Conservation (phyloP, 495 filamentous ascomycete species). For the Lichenothelia convexa region DNA sequence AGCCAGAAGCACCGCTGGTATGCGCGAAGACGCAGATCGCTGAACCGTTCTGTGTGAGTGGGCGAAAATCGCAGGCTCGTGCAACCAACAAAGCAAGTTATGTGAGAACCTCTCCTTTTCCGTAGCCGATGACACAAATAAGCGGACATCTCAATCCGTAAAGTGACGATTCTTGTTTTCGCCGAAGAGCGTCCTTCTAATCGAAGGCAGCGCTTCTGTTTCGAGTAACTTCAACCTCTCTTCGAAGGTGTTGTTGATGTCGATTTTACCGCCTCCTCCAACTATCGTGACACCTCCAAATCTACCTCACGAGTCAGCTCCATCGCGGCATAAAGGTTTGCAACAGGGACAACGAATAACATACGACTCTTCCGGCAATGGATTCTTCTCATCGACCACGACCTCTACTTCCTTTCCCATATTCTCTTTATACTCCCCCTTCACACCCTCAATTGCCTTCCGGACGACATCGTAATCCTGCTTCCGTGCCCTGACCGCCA, state of each 20-base stretch:
- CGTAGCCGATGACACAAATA: too few relatives aligned
- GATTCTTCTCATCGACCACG: constrained; percentile 59
- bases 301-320: constrained; percentile 25
- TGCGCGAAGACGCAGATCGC: too few relatives aligned
- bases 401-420: constrained; percentile 43
- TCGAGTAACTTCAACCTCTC: constrained; percentile 73
- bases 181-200: constrained; percentile 75
- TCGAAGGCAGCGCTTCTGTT: constrained; percentile 63
- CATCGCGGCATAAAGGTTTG: constrained; percentile 9
- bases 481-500: constrained; percentile 57
- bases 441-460: constrained; percentile 57
- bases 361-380: constrained; percentile 70
- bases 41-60: too few relatives aligned
- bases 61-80: too few relatives aligned
- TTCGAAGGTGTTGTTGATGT: constrained; percentile 96
- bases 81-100: too few relatives aligned
- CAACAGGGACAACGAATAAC: constrained; percentile 19
- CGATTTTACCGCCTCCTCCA: constrained; percentile 78
- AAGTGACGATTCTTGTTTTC: constrained; percentile 87
- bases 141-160: constrained; percentile 65
- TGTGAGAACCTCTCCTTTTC: too few relatives aligned
- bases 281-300: constrained; percentile 68
- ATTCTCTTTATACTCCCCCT: constrained; percentile 63
- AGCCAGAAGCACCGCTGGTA: too few relatives aligned
- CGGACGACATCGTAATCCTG: constrained; percentile 53